A percentile compares a stretch with the other conserved stretches of the same genome.
Conservation (phyloP, 768 basidiomycete genomes). For the Xerocomus potaroensis region DNA sequence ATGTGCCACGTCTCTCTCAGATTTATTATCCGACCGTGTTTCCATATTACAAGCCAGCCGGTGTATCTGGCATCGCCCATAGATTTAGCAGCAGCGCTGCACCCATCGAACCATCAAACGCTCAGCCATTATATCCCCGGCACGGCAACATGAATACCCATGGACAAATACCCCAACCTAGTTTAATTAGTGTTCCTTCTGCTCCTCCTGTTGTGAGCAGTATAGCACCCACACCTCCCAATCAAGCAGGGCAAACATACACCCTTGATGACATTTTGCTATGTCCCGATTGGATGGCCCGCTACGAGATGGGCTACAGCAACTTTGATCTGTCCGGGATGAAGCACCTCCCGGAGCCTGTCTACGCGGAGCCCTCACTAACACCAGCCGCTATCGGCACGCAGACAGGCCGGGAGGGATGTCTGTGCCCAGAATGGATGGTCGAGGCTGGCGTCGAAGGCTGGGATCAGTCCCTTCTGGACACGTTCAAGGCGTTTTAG, state of each 20-base stretch:
- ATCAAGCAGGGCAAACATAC: not conserved
- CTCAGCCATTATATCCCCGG: too few relatives aligned
- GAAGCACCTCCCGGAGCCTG: not conserved
- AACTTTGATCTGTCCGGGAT: not conserved
- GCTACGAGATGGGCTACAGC: slow-evolving; percentile 8
- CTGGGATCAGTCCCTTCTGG: slow-evolving; percentile 11
- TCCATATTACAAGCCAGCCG: not conserved
- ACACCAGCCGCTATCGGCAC: not conserved
- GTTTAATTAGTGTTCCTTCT: too few relatives aligned
- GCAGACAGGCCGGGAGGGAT: slow-evolving; percentile 3
- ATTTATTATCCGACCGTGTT: too few relatives aligned
- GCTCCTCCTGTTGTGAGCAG: not conserved
- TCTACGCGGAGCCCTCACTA: not conserved
- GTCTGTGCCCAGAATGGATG: slow-evolving; percentile 24
- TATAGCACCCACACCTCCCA: not conserved
- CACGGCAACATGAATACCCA: too few relatives aligned
- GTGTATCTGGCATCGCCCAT: not conserved
- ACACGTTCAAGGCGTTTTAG: not conserved
- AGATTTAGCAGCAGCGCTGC: too few relatives aligned
- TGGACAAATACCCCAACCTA: too few relatives aligned
- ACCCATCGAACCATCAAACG: too few relatives aligned
- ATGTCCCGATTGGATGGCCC: slow-evolving; percentile 7
- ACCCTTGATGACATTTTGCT: not conserved
- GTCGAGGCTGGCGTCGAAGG: slow-evolving; percentile 9
- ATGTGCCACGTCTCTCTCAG: too few relatives aligned